Percentiles rank a stretch among this genome's conserved stretches.
Conservation (phyloP, 768 basidiomycete species). For the Russula lepida region DNA sequence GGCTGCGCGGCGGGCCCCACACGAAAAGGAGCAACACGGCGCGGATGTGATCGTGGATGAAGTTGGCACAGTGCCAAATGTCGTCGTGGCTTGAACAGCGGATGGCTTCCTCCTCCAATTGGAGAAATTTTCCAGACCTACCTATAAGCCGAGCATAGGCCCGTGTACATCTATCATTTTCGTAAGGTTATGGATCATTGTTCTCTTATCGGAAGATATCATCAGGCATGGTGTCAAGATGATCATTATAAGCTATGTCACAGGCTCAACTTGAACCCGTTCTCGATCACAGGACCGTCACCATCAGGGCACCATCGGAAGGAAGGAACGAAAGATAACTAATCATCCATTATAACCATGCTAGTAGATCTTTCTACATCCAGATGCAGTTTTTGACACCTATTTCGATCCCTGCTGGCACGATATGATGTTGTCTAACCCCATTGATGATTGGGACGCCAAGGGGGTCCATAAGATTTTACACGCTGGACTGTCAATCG, state of each 20-base stretch:
- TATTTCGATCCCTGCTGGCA: no score
- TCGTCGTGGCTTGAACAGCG: slow-evolving; percentile 8
- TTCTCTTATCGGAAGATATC: not conserved
- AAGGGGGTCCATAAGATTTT: no score
- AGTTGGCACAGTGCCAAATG: not conserved
- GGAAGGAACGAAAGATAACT: no score
- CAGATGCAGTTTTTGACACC: no score
- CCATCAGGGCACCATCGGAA: not conserved
- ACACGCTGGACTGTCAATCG: no score
- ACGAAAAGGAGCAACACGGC: slow-evolving; percentile 11
- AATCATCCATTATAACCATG: no score
- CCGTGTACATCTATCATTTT: no score
- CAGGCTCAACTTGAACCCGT: no score
- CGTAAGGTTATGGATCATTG: no score
- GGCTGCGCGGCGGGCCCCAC: slow-evolving; percentile 31
- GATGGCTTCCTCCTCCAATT: not conserved
- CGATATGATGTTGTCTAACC: no score
- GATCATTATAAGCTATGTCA: not conserved
- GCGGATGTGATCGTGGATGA: slow-evolving; percentile 12
- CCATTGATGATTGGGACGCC: no score
- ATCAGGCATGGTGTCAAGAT: not conserved
- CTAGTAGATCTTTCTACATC: no score
- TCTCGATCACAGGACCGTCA: not conserved
- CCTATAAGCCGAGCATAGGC: not conserved
- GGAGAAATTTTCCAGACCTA: not conserved